phyloP scores from a whole-genome alignment of 2,329 filamentous ascomycete species.

The Leptographium galeiforme region DNA sequence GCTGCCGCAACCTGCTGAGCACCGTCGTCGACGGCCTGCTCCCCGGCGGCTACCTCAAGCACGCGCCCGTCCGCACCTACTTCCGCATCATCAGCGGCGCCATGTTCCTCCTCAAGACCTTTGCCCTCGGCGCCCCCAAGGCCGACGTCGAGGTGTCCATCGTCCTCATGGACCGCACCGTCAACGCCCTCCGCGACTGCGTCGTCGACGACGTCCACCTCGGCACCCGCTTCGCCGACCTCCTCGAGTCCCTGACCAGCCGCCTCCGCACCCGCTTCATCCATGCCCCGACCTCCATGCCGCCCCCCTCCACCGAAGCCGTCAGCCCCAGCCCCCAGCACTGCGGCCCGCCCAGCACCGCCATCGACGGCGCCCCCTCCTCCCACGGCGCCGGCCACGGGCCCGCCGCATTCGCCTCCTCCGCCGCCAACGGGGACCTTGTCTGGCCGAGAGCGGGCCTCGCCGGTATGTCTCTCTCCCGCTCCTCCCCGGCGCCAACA shows the following conservation, averaged over 20 bases:
- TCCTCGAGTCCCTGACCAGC: conserved; percentile 66
- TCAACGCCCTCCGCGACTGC: conserved; percentile 60
- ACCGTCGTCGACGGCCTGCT: conserved; percentile 66
- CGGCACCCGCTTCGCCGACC: conserved; percentile 70
- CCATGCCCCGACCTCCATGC: conserved; percentile 35
- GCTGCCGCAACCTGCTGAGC: conserved; percentile 60
- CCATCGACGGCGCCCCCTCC: neutral
- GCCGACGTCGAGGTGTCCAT: conserved; percentile 67
- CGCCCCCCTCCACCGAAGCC: neutral
- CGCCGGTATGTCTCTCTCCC: neutral
- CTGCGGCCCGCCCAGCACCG: neutral
- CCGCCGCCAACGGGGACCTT: neutral
- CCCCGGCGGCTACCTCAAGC: conserved; percentile 63
- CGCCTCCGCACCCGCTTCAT: conserved; percentile 63
- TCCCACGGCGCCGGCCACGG: neutral
- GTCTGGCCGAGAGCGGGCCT: conserved; percentile 5
- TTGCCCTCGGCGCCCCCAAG: conserved; percentile 66
- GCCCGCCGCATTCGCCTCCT: neutral
- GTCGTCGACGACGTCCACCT: conserved; percentile 78
- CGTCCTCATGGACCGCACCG: conserved; percentile 59
- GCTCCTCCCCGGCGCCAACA: neutral
- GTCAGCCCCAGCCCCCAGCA: neutral
- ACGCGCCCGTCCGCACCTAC: conserved; percentile 72
- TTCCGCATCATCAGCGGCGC: conserved; percentile 77
- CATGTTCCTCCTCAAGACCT: conserved; percentile 76